Evolutionary conservation across 2,329 filamentous ascomycete species (phyloP).

Genomic region (Canariomyces notabilis): DNA sequence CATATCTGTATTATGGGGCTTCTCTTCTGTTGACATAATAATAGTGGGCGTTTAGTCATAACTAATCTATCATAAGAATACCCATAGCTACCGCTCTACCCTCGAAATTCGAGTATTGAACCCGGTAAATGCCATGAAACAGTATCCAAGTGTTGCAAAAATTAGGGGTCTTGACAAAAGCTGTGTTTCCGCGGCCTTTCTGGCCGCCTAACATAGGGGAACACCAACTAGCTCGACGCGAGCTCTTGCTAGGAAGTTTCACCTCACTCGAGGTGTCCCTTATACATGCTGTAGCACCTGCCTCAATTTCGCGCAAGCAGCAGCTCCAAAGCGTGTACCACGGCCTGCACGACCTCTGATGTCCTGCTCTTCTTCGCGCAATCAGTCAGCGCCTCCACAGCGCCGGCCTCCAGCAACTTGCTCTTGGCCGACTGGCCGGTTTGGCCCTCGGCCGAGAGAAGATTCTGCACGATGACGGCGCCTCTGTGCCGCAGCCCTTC

Average conservation of each 20-base stretch:
- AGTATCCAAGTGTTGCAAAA: too few species aligned
- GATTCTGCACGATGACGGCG: slow-evolving; percentile 68
- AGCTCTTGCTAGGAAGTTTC: not conserved
- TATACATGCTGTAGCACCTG: not conserved
- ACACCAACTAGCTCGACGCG: too few species aligned
- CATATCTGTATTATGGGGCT: too few species aligned
- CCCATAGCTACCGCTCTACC: too few species aligned
- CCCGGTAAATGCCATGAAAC: too few species aligned
- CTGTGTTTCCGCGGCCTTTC: too few species aligned
- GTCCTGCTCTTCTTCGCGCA: slow-evolving; percentile 65
- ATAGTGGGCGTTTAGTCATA: too few species aligned
- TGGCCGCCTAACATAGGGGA: too few species aligned
- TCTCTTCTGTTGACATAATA: too few species aligned
- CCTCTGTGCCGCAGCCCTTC: slow-evolving; percentile 68
- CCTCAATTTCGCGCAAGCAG: slow-evolving; percentile 37
- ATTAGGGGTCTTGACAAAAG: too few species aligned
- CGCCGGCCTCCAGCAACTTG: slow-evolving; percentile 57
- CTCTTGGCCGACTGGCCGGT: slow-evolving; percentile 56
- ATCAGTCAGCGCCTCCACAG: slow-evolving; percentile 62
- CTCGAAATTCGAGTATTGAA: too few species aligned
- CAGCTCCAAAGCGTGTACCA: slow-evolving; percentile 67
- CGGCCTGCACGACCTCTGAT: slow-evolving; percentile 64
- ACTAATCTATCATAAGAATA: too few species aligned
- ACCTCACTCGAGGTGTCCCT: not conserved
- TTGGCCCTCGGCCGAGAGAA: slow-evolving; percentile 62